Percentiles rank a stretch among this genome's conserved stretches.
Evolutionary conservation across 257 asterid species (phyloP).

Genomic region (Capsicum pubescens): DNA sequence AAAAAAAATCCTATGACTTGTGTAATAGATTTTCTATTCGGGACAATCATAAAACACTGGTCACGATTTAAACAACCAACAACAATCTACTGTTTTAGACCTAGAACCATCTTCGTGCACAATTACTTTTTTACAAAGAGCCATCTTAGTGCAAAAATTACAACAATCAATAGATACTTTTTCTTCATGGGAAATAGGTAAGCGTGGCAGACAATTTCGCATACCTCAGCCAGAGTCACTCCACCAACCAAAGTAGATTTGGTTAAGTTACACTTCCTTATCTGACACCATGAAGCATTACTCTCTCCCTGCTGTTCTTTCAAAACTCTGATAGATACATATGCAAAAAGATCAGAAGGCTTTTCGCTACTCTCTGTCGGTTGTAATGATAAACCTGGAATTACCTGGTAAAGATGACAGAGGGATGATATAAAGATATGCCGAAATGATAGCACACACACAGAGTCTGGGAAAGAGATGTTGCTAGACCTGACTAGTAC

Average conservation of each 20-base stretch:
- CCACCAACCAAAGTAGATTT: slow-evolving; percentile 72
- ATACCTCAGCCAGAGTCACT: slow-evolving; percentile 73
- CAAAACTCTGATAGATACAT: slow-evolving; percentile 44
- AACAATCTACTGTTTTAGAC: neutral
- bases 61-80: neutral
- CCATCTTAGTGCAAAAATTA: neutral
- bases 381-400: slow-evolving; percentile 65
- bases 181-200: neutral
- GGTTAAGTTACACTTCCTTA: slow-evolving; percentile 73
- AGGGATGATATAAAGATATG: neutral
- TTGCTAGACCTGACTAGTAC: neutral
- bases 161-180: neutral
- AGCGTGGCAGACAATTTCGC: slow-evolving; percentile 4
- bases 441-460: neutral
- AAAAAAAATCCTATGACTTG: neutral
- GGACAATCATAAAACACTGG: neutral
- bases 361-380: slow-evolving; percentile 46
- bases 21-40: slow-evolving; percentile 12
- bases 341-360: slow-evolving; percentile 59
- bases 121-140: neutral
- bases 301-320: slow-evolving; percentile 37
- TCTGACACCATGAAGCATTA: slow-evolving; percentile 44
- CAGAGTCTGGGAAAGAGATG: neutral
- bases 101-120: neutral
- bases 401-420: slow-evolving; percentile 56